Base-by-base conservation (phyloP, 2,329 filamentous ascomycete species). In the Paracorniculantispora psalliotae region DNA sequence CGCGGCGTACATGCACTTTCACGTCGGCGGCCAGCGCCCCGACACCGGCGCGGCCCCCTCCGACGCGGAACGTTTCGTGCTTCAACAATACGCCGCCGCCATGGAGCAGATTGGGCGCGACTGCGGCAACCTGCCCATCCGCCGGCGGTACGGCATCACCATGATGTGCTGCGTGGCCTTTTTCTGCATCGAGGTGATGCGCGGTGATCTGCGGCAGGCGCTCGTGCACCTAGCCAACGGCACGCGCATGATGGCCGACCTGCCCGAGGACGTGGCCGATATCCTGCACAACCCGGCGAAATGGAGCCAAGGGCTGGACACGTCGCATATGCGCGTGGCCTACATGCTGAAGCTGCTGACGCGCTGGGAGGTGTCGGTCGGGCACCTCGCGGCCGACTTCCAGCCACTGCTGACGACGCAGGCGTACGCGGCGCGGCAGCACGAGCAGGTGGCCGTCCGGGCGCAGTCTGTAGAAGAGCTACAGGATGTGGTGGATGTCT, bases 51-150 rank as follows among this genome's bases (percentile, higher is more conserved):
- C 63, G 39, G 59, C 62, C 30, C 63, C 64, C 5, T 66, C 66
- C 25, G 63, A 69, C 28, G 64, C 71, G 3, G 72, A 75, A 50
- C 63, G 72, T 6, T 73, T 75, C 62, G 70, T 69, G 43, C 71
- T 76, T 59, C 68, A 72, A 57, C 72, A 75, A 55, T 75, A 76
- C 62, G 73, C 71, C 63, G 65, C 67, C 10, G 71, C 73, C 21
- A 71, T 76, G 54, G 69, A 69, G 50, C 66, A 68, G 21, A 66
- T 74, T 17, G 66, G 51, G 41, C 37, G 51, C 21, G 50, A 63
- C 41, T 51, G 59, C 51, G 23, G 15, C 21, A 8, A 2, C 17
- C 10, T 60, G 41, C 51, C 46, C 7, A 25, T 61, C 30, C 56
- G 60, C 12, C 59, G 60, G 23, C 49, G 59, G 19, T 63, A 63